These are phyloP conservation scores for Xylaria grammica DNA, from an alignment of 495 filamentous ascomycete genomes.

Conservation along the genomic window DNA sequence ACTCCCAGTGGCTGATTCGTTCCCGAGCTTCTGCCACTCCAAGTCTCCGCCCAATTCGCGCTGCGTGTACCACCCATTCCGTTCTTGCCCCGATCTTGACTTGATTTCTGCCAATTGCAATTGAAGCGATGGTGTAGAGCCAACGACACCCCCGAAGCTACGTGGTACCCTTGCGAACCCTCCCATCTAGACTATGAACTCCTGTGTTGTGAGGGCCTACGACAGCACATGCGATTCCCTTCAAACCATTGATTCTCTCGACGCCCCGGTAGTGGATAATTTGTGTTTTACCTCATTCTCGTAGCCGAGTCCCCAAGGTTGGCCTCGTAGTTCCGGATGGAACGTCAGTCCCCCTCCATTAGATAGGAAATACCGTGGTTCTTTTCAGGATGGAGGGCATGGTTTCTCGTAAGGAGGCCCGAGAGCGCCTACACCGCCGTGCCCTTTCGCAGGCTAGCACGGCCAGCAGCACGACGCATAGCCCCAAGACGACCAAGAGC, in stretches of 20 bases:
- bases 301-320: neutral
- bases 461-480: constrained; percentile 44
- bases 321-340: constrained; percentile 14
- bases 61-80: neutral
- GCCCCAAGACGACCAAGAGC: constrained; percentile 45
- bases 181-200: constrained; percentile 10
- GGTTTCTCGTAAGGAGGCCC: constrained; percentile 26
- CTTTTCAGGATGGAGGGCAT: constrained; percentile 26
- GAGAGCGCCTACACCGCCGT: constrained; percentile 41
- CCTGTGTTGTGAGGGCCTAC: neutral
- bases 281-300: neutral
- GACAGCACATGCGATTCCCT: neutral
- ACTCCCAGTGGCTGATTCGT: neutral
- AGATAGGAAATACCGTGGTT: neutral
- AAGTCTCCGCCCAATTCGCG: neutral
- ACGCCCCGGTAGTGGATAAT: neutral
- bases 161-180: neutral
- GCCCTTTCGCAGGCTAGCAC: constrained; percentile 49
- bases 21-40: neutral
- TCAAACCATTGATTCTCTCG: neutral
- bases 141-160: neutral
- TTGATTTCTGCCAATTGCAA: neutral
- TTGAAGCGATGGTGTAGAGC: constrained; percentile 12
- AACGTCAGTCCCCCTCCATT: constrained; percentile 5
- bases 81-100: neutral